Evolutionary conservation across 2,329 filamentous ascomycete species (phyloP).

Genomic region (Calonectria pseudoturangicola): DNA sequence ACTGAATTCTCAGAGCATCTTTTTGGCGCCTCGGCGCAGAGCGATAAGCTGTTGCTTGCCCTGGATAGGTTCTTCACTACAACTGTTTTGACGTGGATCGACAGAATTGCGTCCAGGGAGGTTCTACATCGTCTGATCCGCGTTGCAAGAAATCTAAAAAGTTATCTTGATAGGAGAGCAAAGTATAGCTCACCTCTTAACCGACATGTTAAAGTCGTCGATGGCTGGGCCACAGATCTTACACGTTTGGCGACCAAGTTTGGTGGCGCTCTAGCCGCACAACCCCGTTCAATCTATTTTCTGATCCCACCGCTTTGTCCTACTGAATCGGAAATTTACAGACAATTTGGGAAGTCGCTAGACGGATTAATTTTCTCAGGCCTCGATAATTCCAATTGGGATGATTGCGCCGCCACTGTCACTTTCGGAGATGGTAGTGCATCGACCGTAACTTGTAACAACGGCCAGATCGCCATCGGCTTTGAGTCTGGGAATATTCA

Average conservation of each 20-base stretch:
- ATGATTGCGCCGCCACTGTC: constrained; percentile 1
- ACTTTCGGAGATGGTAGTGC: not conserved
- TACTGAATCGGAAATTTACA: constrained; percentile 7
- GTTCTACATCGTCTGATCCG: not conserved
- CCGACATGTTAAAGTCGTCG: not conserved
- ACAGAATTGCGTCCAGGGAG: not conserved
- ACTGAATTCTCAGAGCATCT: constrained; percentile 12
- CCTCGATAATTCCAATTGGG: not conserved
- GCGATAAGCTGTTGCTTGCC: not conserved
- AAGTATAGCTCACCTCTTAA: not conserved
- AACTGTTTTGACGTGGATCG: constrained; percentile 4
- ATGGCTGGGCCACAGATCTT: constrained; percentile 12
- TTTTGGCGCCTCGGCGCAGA: not conserved
- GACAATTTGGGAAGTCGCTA: not conserved
- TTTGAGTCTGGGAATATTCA: constrained; percentile 11
- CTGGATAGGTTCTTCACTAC: not conserved
- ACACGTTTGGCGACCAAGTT: not conserved
- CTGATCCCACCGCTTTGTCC: constrained; percentile 10
- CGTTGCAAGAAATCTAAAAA: constrained; percentile 2
- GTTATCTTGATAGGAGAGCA: not conserved
- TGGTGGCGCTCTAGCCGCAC: not conserved
- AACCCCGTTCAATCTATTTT: constrained; percentile 14
- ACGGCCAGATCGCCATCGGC: not conserved
- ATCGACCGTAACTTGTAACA: not conserved
- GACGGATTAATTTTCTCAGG: not conserved